These are phyloP conservation scores for Articulospora tetracladia DNA, from an alignment of 495 filamentous ascomycete species.

Conservation along the genomic window DNA sequence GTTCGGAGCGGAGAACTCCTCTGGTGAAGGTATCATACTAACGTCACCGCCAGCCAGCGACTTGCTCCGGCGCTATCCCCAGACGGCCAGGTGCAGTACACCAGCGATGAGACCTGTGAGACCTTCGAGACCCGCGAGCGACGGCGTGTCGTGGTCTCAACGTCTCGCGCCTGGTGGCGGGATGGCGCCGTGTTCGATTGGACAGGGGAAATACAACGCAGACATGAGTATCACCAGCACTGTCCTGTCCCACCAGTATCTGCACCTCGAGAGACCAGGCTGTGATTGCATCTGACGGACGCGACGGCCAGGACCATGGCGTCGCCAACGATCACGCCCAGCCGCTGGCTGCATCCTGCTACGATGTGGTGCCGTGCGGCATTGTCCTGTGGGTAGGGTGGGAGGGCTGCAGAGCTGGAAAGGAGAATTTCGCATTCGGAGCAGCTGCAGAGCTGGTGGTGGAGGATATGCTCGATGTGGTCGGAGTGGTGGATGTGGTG, in stretches of 20 bases:
- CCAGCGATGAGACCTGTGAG: not conserved
- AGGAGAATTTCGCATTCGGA: no score
- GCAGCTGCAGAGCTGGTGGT: no score
- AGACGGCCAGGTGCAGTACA: not conserved
- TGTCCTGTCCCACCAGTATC: no score
- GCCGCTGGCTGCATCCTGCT: not conserved
- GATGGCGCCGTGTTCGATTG: not conserved
- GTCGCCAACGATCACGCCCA: not conserved
- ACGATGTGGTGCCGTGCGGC: not conserved
- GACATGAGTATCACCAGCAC: not conserved
- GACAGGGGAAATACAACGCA: not conserved
- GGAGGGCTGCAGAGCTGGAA: not conserved
- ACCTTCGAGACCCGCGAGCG: not conserved
- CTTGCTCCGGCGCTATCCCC: not conserved
- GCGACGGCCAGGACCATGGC: not conserved
- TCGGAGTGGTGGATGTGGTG: not conserved
- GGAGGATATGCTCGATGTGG: no score
- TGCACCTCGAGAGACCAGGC: no score
- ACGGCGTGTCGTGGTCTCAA: not conserved
- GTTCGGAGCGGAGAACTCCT: no score
- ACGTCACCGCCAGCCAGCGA: not conserved
- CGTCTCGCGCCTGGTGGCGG: not conserved
- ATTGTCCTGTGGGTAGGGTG: not conserved
- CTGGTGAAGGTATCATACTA: no score
- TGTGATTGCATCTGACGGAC: not conserved